phyloP scores from a whole-genome alignment of 805 yeast species.

The Metschnikowia amazonensis region DNA sequence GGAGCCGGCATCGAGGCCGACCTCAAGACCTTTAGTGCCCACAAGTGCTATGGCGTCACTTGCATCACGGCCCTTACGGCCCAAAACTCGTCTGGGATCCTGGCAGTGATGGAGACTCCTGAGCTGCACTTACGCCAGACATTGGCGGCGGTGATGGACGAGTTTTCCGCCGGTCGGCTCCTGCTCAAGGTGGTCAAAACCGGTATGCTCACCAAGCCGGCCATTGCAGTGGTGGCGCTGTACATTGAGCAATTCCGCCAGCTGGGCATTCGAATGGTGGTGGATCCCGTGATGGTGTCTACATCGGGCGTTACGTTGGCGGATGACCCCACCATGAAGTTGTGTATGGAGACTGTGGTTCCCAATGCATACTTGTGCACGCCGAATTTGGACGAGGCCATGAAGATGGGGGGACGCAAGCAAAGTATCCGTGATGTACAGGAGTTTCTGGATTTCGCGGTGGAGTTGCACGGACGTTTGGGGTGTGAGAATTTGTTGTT shows the following conservation, averaged over 20 bases:
- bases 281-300: constrained; percentile 84
- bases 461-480: constrained; percentile 22
- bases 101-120: constrained; percentile 43
- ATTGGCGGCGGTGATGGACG: constrained; percentile 53
- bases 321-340: constrained; percentile 42
- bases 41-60: constrained; percentile 71
- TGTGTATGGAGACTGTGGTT: constrained; percentile 43
- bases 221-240: constrained; percentile 45
- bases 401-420: not conserved
- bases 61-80: constrained; percentile 78
- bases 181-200: constrained; percentile 64
- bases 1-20: constrained; percentile 95
- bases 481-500: constrained; percentile 55
- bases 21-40: constrained; percentile 70
- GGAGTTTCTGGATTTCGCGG: constrained; percentile 28
- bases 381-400: constrained; percentile 73
- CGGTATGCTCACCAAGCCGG: constrained; percentile 65
- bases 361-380: constrained; percentile 60
- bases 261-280: constrained; percentile 40
- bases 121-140: constrained; percentile 43
- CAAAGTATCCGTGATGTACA: constrained; percentile 28
- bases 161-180: constrained; percentile 41
- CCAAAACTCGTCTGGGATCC: constrained; percentile 59
- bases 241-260: constrained; percentile 30
- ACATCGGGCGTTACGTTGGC: constrained; percentile 69